phyloP scores from a whole-genome alignment of 768 basidiomycete species.

The Leccinum boreale region DNA sequence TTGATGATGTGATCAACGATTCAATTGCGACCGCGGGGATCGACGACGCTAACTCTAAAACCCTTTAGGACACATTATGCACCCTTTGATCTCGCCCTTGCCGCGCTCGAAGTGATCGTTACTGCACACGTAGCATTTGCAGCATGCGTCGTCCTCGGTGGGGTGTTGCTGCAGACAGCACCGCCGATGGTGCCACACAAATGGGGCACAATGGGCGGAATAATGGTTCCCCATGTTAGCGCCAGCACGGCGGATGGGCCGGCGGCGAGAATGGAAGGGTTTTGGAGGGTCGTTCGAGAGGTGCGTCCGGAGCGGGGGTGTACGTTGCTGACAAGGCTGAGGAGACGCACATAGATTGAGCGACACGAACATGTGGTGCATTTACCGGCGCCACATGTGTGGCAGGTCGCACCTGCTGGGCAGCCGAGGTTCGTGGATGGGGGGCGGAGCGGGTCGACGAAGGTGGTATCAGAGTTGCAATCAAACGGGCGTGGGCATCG shows the following conservation, averaged over 20 bases:
- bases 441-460: background rate
- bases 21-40: background rate
- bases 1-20: background rate
- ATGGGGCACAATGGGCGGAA: slow-evolving; percentile 10
- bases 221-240: background rate
- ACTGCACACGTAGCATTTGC: slow-evolving; percentile 86
- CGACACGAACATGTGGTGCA: slow-evolving; percentile 81
- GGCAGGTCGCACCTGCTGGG: slow-evolving; percentile 67
- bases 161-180: slow-evolving; percentile 85
- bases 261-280: slow-evolving; percentile 73
- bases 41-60: background rate
- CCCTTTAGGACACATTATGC: slow-evolving; percentile 51
- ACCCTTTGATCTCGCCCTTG: slow-evolving; percentile 80
- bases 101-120: slow-evolving; percentile 67
- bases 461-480: background rate
- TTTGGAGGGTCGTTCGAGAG: slow-evolving; percentile 80
- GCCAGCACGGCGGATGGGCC: slow-evolving; percentile 12
- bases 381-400: slow-evolving; percentile 82
- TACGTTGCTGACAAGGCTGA: background rate
- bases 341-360: slow-evolving; percentile 56
- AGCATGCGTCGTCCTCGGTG: slow-evolving; percentile 79
- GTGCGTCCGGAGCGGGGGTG: slow-evolving; percentile 38
- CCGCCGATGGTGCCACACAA: slow-evolving; percentile 41
- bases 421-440: slow-evolving; percentile 18
- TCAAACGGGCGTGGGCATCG: background rate